These are phyloP conservation scores for Ganoderma meredithae DNA, from an alignment of 1,284 basidiomycete species.

Conservation along the genomic window DNA sequence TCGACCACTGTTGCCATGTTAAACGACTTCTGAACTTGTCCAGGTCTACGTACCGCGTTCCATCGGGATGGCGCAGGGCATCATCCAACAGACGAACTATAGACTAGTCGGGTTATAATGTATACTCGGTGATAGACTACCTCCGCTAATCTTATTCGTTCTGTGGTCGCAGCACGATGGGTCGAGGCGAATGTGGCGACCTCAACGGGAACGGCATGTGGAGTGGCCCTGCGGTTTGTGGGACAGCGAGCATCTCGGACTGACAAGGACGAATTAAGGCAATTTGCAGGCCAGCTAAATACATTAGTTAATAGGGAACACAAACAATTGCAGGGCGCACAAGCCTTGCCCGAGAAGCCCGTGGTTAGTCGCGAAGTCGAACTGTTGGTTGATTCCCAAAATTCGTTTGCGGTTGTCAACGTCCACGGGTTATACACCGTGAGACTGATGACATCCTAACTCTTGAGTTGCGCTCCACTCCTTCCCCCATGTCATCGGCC, in stretches of 20 bases:
- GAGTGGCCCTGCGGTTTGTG: neutral
- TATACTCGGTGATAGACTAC: conserved; percentile 13
- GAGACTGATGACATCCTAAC: neutral
- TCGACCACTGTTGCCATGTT: neutral
- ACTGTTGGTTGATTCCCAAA: neutral
- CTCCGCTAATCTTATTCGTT: conserved; percentile 31
- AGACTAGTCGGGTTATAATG: conserved; percentile 25
- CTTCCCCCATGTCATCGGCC: neutral
- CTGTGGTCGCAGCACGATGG: neutral
- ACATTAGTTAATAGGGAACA: neutral
- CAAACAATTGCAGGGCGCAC: neutral
- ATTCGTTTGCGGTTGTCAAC: neutral
- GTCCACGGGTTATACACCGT: neutral
- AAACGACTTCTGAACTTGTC: neutral
- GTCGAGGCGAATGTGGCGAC: neutral
- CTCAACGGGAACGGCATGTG: neutral
- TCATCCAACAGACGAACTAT: conserved; percentile 32
- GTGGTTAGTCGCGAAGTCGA: too few species aligned
- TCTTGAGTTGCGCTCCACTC: neutral
- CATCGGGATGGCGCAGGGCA: conserved; percentile 22
- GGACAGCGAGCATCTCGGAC: neutral
- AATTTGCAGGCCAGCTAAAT: neutral
- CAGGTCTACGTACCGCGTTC: conserved; percentile 30
- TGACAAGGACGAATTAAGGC: neutral
- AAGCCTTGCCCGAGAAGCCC: neutral